Conservation (phyloP, 83 land plant species). For the Thuja plicata region DNA sequence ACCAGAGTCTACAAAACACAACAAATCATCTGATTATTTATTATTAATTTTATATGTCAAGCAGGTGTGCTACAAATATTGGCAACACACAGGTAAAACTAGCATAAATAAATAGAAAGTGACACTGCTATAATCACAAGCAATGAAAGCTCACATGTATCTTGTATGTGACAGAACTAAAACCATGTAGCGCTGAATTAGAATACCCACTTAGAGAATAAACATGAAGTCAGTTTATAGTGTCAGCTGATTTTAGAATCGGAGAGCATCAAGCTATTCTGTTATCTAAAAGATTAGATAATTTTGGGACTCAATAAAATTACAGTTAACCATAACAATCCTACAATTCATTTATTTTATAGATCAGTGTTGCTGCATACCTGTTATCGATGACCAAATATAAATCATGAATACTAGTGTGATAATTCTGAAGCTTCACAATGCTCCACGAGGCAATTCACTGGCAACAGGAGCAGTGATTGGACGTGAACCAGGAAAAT, state of each 20-base stretch:
- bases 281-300: not conserved
- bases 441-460: not conserved
- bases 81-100: not conserved
- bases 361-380: not conserved
- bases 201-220: not conserved
- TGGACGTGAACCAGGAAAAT: conserved; percentile 9
- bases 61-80: too few species aligned
- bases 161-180: not conserved
- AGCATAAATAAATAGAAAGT: not conserved
- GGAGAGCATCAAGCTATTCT: not conserved
- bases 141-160: not conserved
- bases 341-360: not conserved
- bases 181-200: not conserved
- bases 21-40: not conserved
- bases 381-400: not conserved
- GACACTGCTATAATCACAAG: not conserved
- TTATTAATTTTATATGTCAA: too few species aligned
- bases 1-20: not conserved
- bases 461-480: not conserved
- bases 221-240: not conserved
- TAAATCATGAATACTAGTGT: not conserved
- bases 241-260: not conserved
- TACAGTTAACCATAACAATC: not conserved
- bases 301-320: not conserved
- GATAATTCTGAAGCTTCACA: not conserved